Conservation (phyloP, 2,329 filamentous ascomycete species). For the Trichoderma guizhouense region DNA sequence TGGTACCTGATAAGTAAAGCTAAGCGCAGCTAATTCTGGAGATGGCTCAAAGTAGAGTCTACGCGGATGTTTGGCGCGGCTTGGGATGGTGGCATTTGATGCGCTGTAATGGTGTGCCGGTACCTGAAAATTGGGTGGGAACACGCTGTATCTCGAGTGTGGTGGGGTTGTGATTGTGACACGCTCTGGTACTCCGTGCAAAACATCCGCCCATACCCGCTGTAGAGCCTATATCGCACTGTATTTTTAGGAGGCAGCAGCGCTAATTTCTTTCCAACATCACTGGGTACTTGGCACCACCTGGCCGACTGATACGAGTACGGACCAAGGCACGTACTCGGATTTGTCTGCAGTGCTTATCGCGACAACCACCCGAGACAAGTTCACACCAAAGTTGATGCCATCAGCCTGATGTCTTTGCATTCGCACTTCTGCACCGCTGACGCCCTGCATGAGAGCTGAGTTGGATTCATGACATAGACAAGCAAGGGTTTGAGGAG, state of each 20-base stretch:
- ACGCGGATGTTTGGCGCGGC: not conserved
- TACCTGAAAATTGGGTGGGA: slow-evolving; percentile 1
- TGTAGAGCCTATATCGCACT: not conserved
- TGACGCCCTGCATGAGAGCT: not conserved
- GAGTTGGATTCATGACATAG: not conserved
- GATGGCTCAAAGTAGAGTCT: not conserved
- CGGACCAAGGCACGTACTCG: slow-evolving; percentile 1
- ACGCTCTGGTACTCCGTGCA: not conserved
- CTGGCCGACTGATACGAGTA: slow-evolving; percentile 4
- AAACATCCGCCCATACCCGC: fast-evolving
- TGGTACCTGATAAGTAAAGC: not conserved
- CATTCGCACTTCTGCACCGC: not conserved
- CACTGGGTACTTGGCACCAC: not conserved
- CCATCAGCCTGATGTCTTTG: not conserved
- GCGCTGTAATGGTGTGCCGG: not conserved
- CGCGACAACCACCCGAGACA: not conserved
- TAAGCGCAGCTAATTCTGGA: not conserved
- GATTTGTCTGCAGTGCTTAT: slow-evolving; percentile 3
- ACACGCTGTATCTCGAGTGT: not conserved
- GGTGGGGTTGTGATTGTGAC: not conserved
- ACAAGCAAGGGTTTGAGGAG: not conserved
- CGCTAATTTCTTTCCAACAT: not conserved
- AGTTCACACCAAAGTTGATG: not conserved
- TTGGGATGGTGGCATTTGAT: not conserved
- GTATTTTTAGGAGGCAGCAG: not conserved